Percentiles rank a stretch among this genome's conserved stretches.
Evolutionary conservation across 2,329 filamentous ascomycete species (phyloP).

Genomic region (Colletotrichum godetiae): DNA sequence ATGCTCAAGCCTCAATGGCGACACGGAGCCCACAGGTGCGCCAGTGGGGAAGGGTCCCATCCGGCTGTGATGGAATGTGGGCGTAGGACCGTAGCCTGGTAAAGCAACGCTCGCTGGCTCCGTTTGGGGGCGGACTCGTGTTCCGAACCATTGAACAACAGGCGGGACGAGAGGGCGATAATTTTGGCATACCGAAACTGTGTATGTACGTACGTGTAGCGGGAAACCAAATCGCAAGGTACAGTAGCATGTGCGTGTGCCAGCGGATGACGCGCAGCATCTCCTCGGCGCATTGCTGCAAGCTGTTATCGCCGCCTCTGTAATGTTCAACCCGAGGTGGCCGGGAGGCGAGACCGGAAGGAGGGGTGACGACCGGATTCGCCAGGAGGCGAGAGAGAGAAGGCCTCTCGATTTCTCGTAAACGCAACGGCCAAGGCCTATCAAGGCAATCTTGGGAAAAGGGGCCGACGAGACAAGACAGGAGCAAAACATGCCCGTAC

Average conservation of each 20-base stretch:
- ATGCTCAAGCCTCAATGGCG: background rate
- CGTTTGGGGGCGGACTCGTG: background rate
- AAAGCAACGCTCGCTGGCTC: background rate
- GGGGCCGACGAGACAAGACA: background rate
- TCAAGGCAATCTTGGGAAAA: background rate
- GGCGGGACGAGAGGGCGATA: background rate
- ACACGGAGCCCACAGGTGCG: background rate
- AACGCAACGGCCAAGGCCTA: conserved; percentile 6
- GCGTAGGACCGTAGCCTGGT: background rate
- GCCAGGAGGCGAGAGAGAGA: conserved; percentile 12
- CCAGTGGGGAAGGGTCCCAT: background rate
- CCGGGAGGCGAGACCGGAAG: background rate
- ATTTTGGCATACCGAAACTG: background rate
- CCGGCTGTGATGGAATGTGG: background rate
- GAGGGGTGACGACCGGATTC: conserved; percentile 9
- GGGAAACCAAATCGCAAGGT: background rate
- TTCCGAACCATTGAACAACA: background rate
- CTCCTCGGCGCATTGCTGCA: background rate
- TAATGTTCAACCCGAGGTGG: background rate
- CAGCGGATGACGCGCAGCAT: background rate
- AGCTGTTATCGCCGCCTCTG: background rate
- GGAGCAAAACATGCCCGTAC: background rate
- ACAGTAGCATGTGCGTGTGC: background rate
- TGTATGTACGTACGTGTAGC: background rate
- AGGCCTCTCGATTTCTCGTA: conserved; percentile 11